Conservation (phyloP, 2,329 filamentous ascomycete species). For the Cladorrhinum sp. region DNA sequence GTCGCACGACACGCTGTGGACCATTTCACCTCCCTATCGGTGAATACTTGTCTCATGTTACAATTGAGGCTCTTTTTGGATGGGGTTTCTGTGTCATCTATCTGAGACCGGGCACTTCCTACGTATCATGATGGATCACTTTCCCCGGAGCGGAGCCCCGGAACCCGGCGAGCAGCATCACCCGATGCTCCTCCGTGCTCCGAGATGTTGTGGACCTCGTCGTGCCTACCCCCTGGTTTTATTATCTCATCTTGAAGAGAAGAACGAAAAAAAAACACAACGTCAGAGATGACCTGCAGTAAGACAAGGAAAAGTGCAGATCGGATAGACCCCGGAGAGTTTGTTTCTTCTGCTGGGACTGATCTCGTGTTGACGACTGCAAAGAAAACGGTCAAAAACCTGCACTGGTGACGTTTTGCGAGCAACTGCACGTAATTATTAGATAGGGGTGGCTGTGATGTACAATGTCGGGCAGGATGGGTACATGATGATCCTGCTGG, state of each 20-base stretch:
- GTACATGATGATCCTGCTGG: not conserved
- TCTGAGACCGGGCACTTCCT: too few relatives aligned
- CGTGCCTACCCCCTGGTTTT: too few relatives aligned
- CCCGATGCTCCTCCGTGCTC: not conserved
- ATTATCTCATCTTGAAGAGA: not conserved
- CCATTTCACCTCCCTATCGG: not conserved
- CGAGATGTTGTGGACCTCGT: not conserved
- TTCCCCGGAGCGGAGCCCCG: not conserved
- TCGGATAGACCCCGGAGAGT: too few relatives aligned
- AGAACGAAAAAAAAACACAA: not conserved
- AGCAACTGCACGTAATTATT: not conserved
- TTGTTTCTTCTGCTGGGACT: not conserved
- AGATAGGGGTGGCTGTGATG: not conserved
- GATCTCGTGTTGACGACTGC: not conserved
- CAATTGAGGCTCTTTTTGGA: not conserved
- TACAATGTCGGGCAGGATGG: slow-evolving; percentile 7
- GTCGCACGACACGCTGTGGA: not conserved
- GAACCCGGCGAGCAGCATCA: not conserved
- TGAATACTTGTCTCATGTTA: not conserved
- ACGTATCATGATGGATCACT: too few relatives aligned
- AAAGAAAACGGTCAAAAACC: not conserved
- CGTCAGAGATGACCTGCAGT: not conserved
- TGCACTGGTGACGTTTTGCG: slow-evolving; percentile 1
- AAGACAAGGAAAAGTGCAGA: not conserved
- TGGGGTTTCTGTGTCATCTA: too few relatives aligned